Evolutionary conservation across 176 grass and related monocot genomes (phyloP), one percentile per base, ranked within the genome.

Genomic region (Rhynchospora pubera): DNA sequence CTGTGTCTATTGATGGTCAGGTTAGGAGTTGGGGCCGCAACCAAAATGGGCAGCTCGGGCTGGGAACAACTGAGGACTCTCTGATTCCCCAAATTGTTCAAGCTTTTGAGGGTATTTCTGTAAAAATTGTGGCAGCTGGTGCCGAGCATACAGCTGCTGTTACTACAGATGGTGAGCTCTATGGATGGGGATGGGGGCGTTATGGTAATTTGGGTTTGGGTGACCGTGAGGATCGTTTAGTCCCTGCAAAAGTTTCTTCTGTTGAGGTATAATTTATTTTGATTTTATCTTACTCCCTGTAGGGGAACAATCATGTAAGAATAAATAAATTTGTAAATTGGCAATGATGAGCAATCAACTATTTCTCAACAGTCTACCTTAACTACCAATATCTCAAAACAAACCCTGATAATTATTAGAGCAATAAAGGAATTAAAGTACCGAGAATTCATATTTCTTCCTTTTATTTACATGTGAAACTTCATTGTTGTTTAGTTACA

Each of bases 21-120:
- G 89, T 94, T 57, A 87, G 77, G 58, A 94, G 89, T 66, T 94
- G 92, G 92, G 92, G 92, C n/a, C 78, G 92, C 63, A 94, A 94
- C 59, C 92, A 94, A 39, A 94, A 94, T 24, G 92, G 89, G 2
- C 92, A 91, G 78, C 92, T 94, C 64, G 89, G 92, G 44, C 89
- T 89, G 65, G 89, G 92, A 8, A 87, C 84, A 69, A 94, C 89
- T 0, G 83, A 94, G 13, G 92, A 94, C 83, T 94, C 87, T 48
- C 67, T 89, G 30, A 23, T 91, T 9, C 92, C 92, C 26, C 92
- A 86, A 48, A 85, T 82, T 63, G 77, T 94, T 62, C 79, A 87
- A 82, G 83, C 89, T 26, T 94, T 94, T 45, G 79, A 88, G 87
- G 92, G 89, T 18, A 83, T 88, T 44, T 24, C 57, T 85, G 85